Base-by-base conservation (phyloP, 192 early-diverging fungal genomes). In the Mortierella claussenii region DNA sequence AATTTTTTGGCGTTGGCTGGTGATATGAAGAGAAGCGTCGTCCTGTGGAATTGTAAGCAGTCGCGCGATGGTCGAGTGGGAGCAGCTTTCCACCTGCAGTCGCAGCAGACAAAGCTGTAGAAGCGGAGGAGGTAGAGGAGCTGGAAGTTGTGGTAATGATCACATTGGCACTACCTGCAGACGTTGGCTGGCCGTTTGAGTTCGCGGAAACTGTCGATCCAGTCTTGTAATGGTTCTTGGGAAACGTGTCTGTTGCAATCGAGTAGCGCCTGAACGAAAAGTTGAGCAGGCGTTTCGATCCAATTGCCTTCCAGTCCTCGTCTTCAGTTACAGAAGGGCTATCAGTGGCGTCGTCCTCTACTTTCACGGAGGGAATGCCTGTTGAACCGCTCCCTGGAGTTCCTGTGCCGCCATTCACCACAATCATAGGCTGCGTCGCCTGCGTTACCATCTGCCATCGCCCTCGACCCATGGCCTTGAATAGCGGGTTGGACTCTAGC, bases 391-490 rank as follows among this genome's bases (percentile, higher is more conserved):
- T 60, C 49, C 56, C 62, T 55, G 71, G 43, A 6, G 30, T 34
- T 21, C 42, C 37, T 15, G 15, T 27, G 20, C 34, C 62, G 10
- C 53, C 57, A 28, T 76, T 76, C 13, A 76, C 52, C 7, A 65
- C 40, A 15, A 67, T 36, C 30, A 57, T 52, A 2, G 73, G 73
- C n/a, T 61, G 65, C 1, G 31, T 13, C n/a, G 73, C 44, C 23
- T 81, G 71, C 5, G 69, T 64, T 17, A 67, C 67, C 69, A 80
- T 73, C 47, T 75, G 67, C 80, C 79, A 81, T 31, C 80, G 59
- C 21, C 80, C 80, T 48, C 80, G 65, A 11, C 80, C 80, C 80
- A 81, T 81, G 15, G 66, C 62, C 43, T 60, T 60, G 31, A 81
- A 81, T 10, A 69, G 54, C 13, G 80, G 71, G 48, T 81, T 81